These are phyloP conservation scores for Trichoderma erinaceum DNA, from an alignment of 495 filamentous ascomycete species.

Conservation along the genomic window DNA sequence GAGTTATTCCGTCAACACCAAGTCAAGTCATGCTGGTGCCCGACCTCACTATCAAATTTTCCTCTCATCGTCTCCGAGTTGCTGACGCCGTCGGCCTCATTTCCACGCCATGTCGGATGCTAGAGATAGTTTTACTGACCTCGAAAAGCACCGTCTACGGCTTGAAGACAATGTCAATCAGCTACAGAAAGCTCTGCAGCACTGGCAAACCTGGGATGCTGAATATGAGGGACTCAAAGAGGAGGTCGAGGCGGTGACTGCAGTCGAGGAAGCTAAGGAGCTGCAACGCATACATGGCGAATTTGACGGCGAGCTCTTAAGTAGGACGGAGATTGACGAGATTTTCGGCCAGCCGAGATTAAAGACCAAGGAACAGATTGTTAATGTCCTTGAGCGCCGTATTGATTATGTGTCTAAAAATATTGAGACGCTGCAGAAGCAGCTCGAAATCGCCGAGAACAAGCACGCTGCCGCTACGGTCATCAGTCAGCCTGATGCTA, in stretches of 20 bases:
- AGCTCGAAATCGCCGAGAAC: constrained; percentile 60
- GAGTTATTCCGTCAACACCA: neutral
- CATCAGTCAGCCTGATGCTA: constrained; percentile 40
- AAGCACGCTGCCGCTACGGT: constrained; percentile 51
- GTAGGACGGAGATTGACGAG: constrained; percentile 53
- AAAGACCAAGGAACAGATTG: constrained; percentile 50
- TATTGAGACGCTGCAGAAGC: constrained; percentile 59
- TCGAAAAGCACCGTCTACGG: constrained; percentile 68
- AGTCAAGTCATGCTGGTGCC: neutral
- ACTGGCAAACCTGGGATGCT: constrained; percentile 85
- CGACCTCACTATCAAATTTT: neutral
- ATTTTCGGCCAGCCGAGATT: constrained; percentile 53
- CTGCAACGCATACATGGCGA: constrained; percentile 34
- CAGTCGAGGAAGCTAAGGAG: constrained; percentile 49
- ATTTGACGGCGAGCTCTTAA: constrained; percentile 40
- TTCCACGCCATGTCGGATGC: constrained; percentile 24
- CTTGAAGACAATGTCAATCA: constrained; percentile 71
- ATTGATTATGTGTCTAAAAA: constrained; percentile 88
- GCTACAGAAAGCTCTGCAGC: constrained; percentile 66
- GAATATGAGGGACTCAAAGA: constrained; percentile 88
- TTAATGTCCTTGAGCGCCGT: constrained; percentile 64
- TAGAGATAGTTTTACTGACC: constrained; percentile 44
- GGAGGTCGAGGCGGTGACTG: constrained; percentile 54
- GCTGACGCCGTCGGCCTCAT: neutral
- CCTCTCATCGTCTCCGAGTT: neutral